Evolutionary conservation across 345 rosid genomes (phyloP), one percentile per base, ranked within the genome.

Genomic region (Boechera divaricarpa): DNA sequence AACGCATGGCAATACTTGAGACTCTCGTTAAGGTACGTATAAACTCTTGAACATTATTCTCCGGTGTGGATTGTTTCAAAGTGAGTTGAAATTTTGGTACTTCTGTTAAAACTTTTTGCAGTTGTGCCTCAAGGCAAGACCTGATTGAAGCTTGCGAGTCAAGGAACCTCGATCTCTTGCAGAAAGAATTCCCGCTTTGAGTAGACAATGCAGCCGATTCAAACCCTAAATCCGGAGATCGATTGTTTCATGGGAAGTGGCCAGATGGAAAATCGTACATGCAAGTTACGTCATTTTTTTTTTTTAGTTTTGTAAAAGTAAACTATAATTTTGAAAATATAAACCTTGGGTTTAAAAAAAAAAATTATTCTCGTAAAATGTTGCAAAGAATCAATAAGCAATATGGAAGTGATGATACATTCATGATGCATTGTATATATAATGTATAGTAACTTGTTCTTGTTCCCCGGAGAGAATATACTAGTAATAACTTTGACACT

Each of bases 1-100:
- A 96, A 96, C 74, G 99, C 96, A 16, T 96, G 98, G 97, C 99
- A 93, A 67, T 96, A 93, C 86, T 82, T 96, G 87, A 87, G 94
- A 74, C 91, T 96, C 73, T 96, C 99, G 21, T 81, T 96, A 65
- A 91, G 99, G 99, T 96, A 86, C 51, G 48, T 24, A 1, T 53
- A 66, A 55, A 59, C 60, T 70, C 10, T 3, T 64, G 55, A 48
- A 70, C 15, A 5, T n/a, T 62, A 18, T 62, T 51, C 16, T 16
- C 39, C 2, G n/a, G 36, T 10, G 32, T 13, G 16, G 7, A 29
- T 67, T 76, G 53, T 53, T 36, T 4, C 15, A 31, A 33, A 15
- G 26, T 35, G 36, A 3, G 54, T 66, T 67, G 18, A 47, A 31
- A 21, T 56, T 10, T 35, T 13, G 61, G 1, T 54, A 36, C 3